Evolutionary conservation across 169 alveolate genomes (phyloP).

Genomic region (Perkinsus olseni): DNA sequence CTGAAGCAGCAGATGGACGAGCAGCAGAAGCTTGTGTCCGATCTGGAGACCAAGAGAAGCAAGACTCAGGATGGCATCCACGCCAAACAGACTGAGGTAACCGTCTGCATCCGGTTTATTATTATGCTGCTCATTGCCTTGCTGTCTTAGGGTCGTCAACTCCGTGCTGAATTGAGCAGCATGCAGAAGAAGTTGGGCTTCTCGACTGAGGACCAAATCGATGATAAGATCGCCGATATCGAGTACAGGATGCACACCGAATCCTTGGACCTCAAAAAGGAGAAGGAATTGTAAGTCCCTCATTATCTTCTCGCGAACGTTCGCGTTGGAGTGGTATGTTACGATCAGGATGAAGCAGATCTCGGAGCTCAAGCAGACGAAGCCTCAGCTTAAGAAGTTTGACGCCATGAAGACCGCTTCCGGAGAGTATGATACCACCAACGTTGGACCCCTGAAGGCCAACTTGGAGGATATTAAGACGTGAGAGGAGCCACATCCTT

Average conservation of each 20-base stretch:
- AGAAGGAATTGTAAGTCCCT: neutral
- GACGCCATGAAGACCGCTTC: neutral
- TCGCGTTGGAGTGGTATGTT: too few relatives aligned
- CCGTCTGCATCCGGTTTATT: neutral
- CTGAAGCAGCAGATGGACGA: neutral
- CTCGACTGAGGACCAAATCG: neutral
- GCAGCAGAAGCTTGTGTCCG: neutral
- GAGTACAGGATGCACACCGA: neutral
- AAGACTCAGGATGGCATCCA: neutral
- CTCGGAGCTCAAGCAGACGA: neutral
- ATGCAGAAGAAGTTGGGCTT: slow-evolving; percentile 3
- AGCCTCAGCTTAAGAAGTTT: neutral
- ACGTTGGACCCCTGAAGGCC: neutral
- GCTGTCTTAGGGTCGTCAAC: neutral
- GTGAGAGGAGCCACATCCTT: neutral
- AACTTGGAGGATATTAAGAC: neutral
- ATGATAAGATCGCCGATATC: neutral
- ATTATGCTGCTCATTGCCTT: too few relatives aligned
- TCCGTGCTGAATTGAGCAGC: neutral
- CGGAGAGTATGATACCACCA: neutral
- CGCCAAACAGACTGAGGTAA: neutral
- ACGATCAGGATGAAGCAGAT: neutral
- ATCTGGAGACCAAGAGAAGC: neutral
- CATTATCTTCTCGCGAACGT: too few relatives aligned
- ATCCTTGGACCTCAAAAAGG: neutral